phyloP scores from a whole-genome alignment of 257 asterid genomes.

The Nicotiana undulata region DNA sequence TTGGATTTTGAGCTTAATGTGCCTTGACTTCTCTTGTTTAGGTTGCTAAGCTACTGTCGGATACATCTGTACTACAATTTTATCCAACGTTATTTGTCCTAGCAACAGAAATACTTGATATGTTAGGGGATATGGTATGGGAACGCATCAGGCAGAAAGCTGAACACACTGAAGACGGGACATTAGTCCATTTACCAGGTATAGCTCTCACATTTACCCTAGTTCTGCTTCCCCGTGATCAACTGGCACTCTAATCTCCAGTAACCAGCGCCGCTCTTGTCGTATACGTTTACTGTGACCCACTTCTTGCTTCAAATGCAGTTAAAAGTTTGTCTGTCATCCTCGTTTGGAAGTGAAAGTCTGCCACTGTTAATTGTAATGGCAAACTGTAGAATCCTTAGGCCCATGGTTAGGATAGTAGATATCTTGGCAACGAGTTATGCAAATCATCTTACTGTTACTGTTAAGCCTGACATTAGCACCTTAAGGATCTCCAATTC shows the following conservation, averaged over 20 bases:
- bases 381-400: neutral
- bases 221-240: neutral
- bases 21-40: constrained; percentile 24
- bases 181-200: constrained; percentile 53
- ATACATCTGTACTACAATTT: constrained; percentile 56
- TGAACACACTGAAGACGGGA: constrained; percentile 48
- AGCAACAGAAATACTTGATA: constrained; percentile 76
- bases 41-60: constrained; percentile 81
- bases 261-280: neutral
- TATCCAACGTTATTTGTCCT: constrained; percentile 79
- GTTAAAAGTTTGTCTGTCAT: neutral
- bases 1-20: constrained; percentile 10
- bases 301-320: neutral
- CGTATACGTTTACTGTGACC: neutral
- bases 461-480: neutral
- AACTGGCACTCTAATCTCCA: neutral
- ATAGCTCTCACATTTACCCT: constrained; percentile 3
- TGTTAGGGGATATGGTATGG: constrained; percentile 89
- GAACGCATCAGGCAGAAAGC: constrained; percentile 61
- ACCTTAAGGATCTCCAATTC: neutral
- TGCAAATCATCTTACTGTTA: neutral
- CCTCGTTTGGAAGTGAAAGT: neutral
- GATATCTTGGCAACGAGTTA: neutral
- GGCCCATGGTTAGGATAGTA: neutral
- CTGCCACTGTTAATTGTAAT: neutral